phyloP scores from a whole-genome alignment of 2,329 filamentous ascomycete species.

The Calonectria hawksworthii region DNA sequence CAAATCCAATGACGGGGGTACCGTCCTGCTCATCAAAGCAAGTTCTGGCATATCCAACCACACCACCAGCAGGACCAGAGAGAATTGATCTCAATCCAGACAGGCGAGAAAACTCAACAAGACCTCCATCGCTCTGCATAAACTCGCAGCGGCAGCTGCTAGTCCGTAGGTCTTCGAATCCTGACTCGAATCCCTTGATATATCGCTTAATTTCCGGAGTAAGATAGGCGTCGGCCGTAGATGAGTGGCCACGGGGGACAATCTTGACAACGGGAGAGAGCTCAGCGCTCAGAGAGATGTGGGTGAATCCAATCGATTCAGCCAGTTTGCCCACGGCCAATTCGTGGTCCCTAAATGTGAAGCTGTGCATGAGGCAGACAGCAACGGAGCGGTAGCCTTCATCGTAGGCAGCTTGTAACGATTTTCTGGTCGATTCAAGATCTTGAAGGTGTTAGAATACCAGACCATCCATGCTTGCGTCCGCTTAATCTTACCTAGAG shows the following conservation, averaged over 20 bases:
- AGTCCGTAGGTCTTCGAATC: conserved; percentile 76
- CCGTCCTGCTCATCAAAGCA: conserved; percentile 86
- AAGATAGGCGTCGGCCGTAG: conserved; percentile 57
- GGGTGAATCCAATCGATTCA: conserved; percentile 77
- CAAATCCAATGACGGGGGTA: conserved; percentile 90
- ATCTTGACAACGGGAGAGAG: conserved; percentile 58
- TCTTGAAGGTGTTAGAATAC: neutral
- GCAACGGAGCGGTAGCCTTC: conserved; percentile 83
- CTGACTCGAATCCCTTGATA: conserved; percentile 81
- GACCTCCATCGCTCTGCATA: conserved; percentile 87
- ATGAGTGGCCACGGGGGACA: conserved; percentile 55
- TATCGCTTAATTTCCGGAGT: conserved; percentile 55
- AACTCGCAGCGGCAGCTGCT: conserved; percentile 88
- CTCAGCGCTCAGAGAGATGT: conserved; percentile 72
- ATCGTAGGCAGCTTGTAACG: conserved; percentile 71
- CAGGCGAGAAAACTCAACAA: conserved; percentile 82
- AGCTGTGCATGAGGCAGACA: conserved; percentile 90
- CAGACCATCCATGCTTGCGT: neutral
- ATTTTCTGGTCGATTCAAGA: conserved; percentile 14
- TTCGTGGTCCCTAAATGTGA: conserved; percentile 90
- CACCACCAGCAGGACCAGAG: conserved; percentile 88
- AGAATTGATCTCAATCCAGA: conserved; percentile 87
- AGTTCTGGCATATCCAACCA: conserved; percentile 91
- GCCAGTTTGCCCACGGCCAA: conserved; percentile 81
- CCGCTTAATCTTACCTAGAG: conserved; percentile 57